Percentiles rank a stretch among this genome's conserved stretches.
These are phyloP conservation scores for Ostreobium quekettii DNA, from an alignment of 139 green algal species.

Conservation along the genomic window DNA sequence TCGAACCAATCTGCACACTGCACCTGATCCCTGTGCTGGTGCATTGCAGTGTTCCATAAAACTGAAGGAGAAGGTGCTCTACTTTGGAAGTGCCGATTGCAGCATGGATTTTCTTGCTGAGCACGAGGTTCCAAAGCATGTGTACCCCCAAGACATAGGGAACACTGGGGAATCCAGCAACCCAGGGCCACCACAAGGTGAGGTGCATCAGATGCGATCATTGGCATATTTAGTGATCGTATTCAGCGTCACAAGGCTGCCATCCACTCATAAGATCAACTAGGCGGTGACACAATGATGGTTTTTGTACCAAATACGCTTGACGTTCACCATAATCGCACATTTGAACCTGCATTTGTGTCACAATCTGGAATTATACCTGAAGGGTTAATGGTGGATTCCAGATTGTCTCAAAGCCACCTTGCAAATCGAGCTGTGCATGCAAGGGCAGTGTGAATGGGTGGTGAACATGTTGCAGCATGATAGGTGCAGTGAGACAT, in stretches of 20 bases:
- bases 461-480: no score
- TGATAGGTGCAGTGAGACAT: no score
- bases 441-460: no score
- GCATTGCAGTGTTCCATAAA: conserved; percentile 5
- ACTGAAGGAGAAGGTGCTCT: conserved; percentile 7
- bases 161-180: not conserved
- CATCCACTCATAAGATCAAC: not conserved
- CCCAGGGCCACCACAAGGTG: not conserved
- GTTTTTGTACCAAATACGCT: not conserved
- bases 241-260: not conserved
- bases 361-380: no score
- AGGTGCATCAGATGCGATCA: not conserved
- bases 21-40: not conserved
- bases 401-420: no score
- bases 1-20: not conserved
- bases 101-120: conserved; percentile 9
- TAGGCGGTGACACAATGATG: not conserved
- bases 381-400: no score
- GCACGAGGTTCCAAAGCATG: conserved; percentile 3
- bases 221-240: not conserved
- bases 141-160: not conserved
- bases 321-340: no score
- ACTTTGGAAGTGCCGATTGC: not conserved
- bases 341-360: no score
- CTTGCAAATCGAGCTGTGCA: no score